A percentile compares a stretch with the other conserved stretches of the same genome.
Conservation (phyloP, 768 basidiomycete species). For the Tylopilus subfusipes region DNA sequence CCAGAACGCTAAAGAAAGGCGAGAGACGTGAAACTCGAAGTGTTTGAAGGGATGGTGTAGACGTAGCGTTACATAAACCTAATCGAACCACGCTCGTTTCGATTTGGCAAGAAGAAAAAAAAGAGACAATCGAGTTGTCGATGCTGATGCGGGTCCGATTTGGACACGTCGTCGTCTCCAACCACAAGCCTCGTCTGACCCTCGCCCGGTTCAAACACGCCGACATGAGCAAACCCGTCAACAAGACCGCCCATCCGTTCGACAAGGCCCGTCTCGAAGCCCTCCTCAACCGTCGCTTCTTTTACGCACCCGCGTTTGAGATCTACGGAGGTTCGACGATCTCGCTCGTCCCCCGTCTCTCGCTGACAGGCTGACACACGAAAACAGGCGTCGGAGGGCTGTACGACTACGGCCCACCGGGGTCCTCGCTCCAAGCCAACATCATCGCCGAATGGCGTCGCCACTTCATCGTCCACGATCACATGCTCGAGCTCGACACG, state of each 20-base stretch:
- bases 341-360: not conserved
- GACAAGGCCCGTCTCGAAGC: slow-evolving; percentile 85
- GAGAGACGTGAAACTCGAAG: too few relatives aligned
- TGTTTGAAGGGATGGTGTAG: too few relatives aligned
- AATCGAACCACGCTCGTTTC: too few relatives aligned
- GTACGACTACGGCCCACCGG: slow-evolving; percentile 97
- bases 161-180: slow-evolving; percentile 7
- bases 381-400: slow-evolving; percentile 81
- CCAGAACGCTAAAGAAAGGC: too few relatives aligned
- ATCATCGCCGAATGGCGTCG: slow-evolving; percentile 95
- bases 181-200: not conserved
- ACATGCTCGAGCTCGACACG: slow-evolving; percentile 98
- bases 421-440: slow-evolving; percentile 93
- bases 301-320: slow-evolving; percentile 97
- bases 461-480: slow-evolving; percentile 97
- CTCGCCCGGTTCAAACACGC: slow-evolving; percentile 18
- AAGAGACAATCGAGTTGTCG: not conserved
- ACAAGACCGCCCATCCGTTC: slow-evolving; percentile 84
- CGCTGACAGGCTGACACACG: not conserved
- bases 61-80: not conserved
- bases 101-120: not conserved
- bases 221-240: slow-evolving; percentile 39
- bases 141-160: slow-evolving; percentile 27
- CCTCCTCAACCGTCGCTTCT: slow-evolving; percentile 86
- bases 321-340: slow-evolving; percentile 89